Conservation (phyloP, 108 stramenopile genomes). For the Cyclotella baltica region DNA sequence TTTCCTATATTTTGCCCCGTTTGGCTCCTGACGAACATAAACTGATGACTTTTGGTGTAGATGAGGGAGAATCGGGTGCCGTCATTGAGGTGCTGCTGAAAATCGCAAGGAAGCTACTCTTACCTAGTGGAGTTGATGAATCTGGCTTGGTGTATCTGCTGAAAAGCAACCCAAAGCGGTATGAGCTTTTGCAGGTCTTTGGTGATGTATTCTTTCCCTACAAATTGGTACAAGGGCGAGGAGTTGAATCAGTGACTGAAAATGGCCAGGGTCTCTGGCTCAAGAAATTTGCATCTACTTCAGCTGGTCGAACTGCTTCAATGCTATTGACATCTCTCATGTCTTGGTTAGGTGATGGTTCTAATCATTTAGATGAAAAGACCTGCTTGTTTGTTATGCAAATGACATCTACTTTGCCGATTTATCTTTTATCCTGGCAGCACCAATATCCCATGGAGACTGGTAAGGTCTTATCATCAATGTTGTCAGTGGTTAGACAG, state of each 20-base stretch:
- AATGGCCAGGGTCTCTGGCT: conserved; percentile 24
- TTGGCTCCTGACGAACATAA: conserved; percentile 12
- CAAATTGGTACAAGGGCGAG: conserved; percentile 5
- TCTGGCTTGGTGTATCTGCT: conserved; percentile 23
- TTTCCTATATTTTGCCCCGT: conserved; percentile 51
- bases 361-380: neutral
- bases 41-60: neutral
- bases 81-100: no score
- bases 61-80: conserved; percentile 14
- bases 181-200: conserved; percentile 45
- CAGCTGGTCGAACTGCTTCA: conserved; percentile 39
- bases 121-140: conserved; percentile 10
- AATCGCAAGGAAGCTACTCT: no score
- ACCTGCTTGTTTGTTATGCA: conserved; percentile 32
- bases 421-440: conserved; percentile 46
- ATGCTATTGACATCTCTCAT: conserved; percentile 37
- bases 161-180: conserved; percentile 21
- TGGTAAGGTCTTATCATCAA: conserved; percentile 37
- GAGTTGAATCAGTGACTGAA: conserved; percentile 11
- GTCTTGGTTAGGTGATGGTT: conserved; percentile 12
- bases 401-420: conserved; percentile 49
- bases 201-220: conserved; percentile 44
- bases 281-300: conserved; percentile 25
- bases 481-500: conserved; percentile 41
- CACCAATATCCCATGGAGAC: conserved; percentile 38